A percentile compares a stretch with the other conserved stretches of the same genome.
Conservation (phyloP, 768 basidiomycete species). For the Astraeus odoratus region DNA sequence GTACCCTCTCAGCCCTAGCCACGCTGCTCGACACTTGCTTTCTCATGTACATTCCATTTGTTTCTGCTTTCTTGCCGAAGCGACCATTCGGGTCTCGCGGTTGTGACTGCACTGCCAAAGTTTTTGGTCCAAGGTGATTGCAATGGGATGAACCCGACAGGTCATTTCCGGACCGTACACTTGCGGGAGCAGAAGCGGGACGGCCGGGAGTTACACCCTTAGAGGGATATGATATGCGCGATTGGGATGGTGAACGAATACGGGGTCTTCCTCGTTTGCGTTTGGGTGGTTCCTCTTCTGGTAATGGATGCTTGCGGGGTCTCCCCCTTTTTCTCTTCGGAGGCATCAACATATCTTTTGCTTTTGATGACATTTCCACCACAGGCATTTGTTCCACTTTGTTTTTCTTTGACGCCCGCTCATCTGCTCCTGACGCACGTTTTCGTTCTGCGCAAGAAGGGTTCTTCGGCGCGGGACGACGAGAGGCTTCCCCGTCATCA, state of each 20-base stretch:
- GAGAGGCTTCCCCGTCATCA: conserved; percentile 35
- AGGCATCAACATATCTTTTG: conserved; percentile 25
- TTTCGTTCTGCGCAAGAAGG: conserved; percentile 50
- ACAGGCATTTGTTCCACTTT: conserved; percentile 35
- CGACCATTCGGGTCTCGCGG: conserved; percentile 60
- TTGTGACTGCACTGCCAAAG: conserved; percentile 42
- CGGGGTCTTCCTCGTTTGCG: conserved; percentile 31
- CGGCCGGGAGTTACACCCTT: conserved; percentile 8
- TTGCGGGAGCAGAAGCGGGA: conserved; percentile 13
- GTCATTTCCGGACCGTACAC: conserved; percentile 18
- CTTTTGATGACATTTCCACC: conserved; percentile 28
- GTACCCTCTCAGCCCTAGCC: conserved; percentile 34
- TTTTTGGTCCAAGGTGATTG: conserved; percentile 31
- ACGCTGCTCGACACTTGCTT: conserved; percentile 25
- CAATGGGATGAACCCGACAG: conserved; percentile 18
- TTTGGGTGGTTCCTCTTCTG: conserved; percentile 23
- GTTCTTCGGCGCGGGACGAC: conserved; percentile 45
- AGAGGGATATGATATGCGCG: conserved; percentile 7
- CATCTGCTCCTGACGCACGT: conserved; percentile 37
- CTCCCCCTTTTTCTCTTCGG: conserved; percentile 29
- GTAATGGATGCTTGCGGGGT: conserved; percentile 29
- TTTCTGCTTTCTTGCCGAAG: conserved; percentile 56
- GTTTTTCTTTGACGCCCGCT: conserved; percentile 41
- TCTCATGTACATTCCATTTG: conserved; percentile 38
- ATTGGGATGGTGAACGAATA: conserved; percentile 19